Conservation (phyloP, 805 yeast species). For the Kazachstania taianensis region DNA sequence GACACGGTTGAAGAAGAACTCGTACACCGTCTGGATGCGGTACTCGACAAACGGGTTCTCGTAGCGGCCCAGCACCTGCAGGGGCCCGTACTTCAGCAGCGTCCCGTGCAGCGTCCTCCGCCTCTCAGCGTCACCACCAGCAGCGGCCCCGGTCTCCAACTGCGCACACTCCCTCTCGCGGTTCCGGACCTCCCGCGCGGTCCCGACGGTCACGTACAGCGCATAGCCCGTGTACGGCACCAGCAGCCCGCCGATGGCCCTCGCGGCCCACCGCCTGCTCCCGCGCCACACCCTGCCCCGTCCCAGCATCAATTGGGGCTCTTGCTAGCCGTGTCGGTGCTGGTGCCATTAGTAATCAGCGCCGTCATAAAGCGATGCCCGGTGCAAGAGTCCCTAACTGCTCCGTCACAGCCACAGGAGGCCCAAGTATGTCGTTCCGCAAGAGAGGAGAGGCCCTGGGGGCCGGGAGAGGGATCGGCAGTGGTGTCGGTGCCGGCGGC, state of each 20-base stretch:
- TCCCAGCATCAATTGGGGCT: too few relatives aligned
- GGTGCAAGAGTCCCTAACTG: too few relatives aligned
- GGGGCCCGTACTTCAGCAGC: slow-evolving; percentile 33
- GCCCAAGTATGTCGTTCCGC: slow-evolving; percentile 44
- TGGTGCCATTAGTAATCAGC: background rate
- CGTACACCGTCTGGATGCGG: slow-evolving; percentile 80
- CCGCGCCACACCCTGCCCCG: too few relatives aligned
- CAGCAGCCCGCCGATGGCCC: slow-evolving; percentile 6
- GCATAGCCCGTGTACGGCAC: slow-evolving; percentile 57
- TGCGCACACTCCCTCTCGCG: slow-evolving; percentile 26
- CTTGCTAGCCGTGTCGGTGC: background rate
- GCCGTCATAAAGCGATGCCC: background rate
- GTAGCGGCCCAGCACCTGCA: slow-evolving; percentile 63
- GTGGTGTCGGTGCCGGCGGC: slow-evolving; percentile 4
- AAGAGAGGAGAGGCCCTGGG: slow-evolving; percentile 42
- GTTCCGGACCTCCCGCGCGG: slow-evolving; percentile 43
- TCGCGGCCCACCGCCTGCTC: background rate
- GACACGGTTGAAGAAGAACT: slow-evolving; percentile 65
- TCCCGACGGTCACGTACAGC: slow-evolving; percentile 44
- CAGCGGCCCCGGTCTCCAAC: background rate
- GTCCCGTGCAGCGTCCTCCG: slow-evolving; percentile 16
- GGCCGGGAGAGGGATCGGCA: slow-evolving; percentile 15
- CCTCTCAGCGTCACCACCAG: slow-evolving; percentile 11
- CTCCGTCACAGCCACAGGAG: background rate
- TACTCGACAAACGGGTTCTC: slow-evolving; percentile 90